A percentile compares a stretch with the other conserved stretches of the same genome.
These are phyloP conservation scores for Fraxinus dipetala DNA, from an alignment of 305 asterid species.

Conservation along the genomic window DNA sequence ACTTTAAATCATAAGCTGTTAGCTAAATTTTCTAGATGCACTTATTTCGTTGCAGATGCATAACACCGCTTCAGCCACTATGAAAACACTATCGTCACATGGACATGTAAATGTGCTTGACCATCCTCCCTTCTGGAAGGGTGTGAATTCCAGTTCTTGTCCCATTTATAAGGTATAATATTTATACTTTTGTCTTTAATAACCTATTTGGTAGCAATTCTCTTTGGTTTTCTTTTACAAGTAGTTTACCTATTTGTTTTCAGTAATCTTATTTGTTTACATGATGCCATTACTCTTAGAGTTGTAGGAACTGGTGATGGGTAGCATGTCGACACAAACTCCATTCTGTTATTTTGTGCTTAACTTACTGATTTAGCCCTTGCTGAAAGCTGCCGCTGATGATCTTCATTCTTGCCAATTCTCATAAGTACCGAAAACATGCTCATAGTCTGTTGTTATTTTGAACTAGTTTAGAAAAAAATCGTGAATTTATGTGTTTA, in stretches of 20 bases:
- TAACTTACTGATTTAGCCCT: neutral
- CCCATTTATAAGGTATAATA: slow-evolving; percentile 53
- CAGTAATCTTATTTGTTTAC: neutral
- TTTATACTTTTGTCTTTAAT: neutral
- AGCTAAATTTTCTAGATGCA: slow-evolving; percentile 13
- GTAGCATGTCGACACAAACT: neutral
- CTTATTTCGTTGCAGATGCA: slow-evolving; percentile 25
- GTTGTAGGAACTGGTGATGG: neutral
- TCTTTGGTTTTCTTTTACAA: neutral
- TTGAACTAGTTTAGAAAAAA: neutral
- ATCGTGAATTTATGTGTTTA: neutral
- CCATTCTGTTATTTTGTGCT: neutral
- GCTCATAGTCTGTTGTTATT: neutral
- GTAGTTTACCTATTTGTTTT: neutral
- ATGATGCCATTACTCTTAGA: neutral
- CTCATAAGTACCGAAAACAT: neutral
- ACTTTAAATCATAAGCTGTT: neutral
- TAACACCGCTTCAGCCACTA: slow-evolving; percentile 40
- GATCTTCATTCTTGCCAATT: neutral
- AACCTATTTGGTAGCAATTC: neutral
- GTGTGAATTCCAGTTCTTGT: slow-evolving; percentile 34
- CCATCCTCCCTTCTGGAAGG: slow-evolving; percentile 41
- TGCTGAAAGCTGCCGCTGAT: neutral
- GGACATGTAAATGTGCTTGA: slow-evolving; percentile 27
- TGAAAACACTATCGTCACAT: slow-evolving; percentile 35